Evolutionary conservation across 208 protist species (phyloP).

Genomic region (Trypanosomatidae sp.): DNA sequence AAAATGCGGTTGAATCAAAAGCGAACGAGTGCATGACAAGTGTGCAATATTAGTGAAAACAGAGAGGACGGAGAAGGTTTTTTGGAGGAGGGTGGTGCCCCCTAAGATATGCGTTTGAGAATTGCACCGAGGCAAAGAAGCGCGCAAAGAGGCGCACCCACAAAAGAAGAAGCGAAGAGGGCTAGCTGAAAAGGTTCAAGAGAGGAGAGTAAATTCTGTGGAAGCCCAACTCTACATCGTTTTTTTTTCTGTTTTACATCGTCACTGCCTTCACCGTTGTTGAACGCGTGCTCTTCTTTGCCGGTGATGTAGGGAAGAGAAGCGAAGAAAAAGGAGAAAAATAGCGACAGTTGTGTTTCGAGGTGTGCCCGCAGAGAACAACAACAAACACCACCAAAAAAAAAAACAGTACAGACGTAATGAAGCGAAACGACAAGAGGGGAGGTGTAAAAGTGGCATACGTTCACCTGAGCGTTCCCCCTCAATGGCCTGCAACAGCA

Average conservation of each 20-base stretch:
- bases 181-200: no score
- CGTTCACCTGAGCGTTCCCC: neutral
- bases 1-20: neutral
- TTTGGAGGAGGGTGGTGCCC: neutral
- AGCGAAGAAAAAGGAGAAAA: conserved; percentile 4
- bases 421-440: no score
- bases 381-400: neutral
- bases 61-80: neutral
- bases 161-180: neutral
- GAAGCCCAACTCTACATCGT: no score
- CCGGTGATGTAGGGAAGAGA: neutral
- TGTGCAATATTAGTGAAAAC: neutral
- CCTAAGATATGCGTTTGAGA: neutral
- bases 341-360: neutral
- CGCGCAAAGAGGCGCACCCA: neutral
- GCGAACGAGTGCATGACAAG: neutral
- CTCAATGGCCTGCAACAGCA: neutral
- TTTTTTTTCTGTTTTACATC: no score
- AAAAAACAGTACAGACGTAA: neutral
- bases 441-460: neutral
- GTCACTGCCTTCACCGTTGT: neutral
- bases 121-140: neutral
- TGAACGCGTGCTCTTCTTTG: neutral
- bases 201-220: no score
- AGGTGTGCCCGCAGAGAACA: neutral